Evolutionary conservation across 2,329 filamentous ascomycete genomes (phyloP), one percentile per base, ranked within the genome.

Genomic region (Orbilia javanica): DNA sequence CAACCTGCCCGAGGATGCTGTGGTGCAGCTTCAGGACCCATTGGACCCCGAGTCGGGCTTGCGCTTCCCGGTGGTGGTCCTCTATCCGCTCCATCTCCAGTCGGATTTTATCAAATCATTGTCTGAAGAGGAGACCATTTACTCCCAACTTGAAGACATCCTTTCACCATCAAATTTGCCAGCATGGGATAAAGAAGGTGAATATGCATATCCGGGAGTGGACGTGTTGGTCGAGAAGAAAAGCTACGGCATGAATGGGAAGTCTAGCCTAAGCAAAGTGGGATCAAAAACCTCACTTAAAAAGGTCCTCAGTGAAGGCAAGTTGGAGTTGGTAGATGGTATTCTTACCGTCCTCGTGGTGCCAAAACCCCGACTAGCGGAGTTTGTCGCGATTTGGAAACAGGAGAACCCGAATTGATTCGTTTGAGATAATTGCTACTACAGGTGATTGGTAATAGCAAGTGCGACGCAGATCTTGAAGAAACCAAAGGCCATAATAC

Each of bases 41-140:
- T 86, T 92, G 27, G 92, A 96, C 80, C 89, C 93, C 4, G 87
- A 87, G 25, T 94, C 91, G 80, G 87, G 87, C 0, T 87, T 99
- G 0, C 87, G 87, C 2, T 93, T 97, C 82, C 96, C 96, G 0
- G 88, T 91, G 0, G 87, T 98, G 78, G 85, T 99, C 69, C 86
- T 99, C 70, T 99, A 99, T 84, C 95, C 96, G 4, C 86, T 91
- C 80, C 88, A 93, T 79, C 87, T 91, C 55, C 90, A 98, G 86
- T 92, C 90, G 0, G 96, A 99, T 84, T 96, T 99, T 82, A 88
- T 99, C 84, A 97, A 97, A 86, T 89, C 89, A 0, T 96, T 97
- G 81, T 87, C 88, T 65, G 96, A 98, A 86, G 89, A 88, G 76
- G 90, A 96, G 81, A 88, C 88, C 15, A 86, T 97, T 29, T 87